Evolutionary conservation across 257 asterid genomes (phyloP).

Genomic region (Agastache rugosa): DNA sequence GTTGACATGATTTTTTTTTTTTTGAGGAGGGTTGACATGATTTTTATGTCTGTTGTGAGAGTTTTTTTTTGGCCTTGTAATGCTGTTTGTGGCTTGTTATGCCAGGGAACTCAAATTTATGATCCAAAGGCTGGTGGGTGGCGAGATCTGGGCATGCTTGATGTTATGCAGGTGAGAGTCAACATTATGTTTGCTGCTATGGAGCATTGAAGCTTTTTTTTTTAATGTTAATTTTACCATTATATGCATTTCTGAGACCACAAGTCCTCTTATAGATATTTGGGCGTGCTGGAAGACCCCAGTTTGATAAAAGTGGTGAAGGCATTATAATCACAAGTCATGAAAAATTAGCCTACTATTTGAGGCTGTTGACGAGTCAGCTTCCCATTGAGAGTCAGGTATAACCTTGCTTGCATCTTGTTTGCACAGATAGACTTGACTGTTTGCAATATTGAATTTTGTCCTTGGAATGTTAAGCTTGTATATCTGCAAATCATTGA

Average conservation of each 20-base stretch:
- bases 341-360: slow-evolving; percentile 85
- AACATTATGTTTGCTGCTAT: slow-evolving; percentile 29
- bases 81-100: slow-evolving; percentile 43
- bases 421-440: slow-evolving; percentile 22
- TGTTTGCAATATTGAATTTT: neutral
- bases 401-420: slow-evolving; percentile 22
- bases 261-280: slow-evolving; percentile 66
- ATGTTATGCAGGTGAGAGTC: slow-evolving; percentile 90
- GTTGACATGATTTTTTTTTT: neutral
- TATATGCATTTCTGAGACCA: slow-evolving; percentile 34
- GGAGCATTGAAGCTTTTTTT: neutral
- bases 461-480: slow-evolving; percentile 18
- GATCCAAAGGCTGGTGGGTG: slow-evolving; percentile 99
- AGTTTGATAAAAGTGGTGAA: slow-evolving; percentile 99
- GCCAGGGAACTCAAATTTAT: slow-evolving; percentile 97
- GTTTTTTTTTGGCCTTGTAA: slow-evolving; percentile 19
- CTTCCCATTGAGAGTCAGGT: slow-evolving; percentile 99
- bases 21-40: neutral
- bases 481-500: slow-evolving; percentile 25
- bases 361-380: slow-evolving; percentile 92
- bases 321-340: slow-evolving; percentile 93
- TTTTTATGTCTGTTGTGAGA: slow-evolving; percentile 4
- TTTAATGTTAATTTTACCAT: slow-evolving; percentile 22
- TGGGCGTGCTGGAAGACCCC: slow-evolving; percentile 99
- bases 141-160: slow-evolving; percentile 99